A percentile compares a stretch with the other conserved stretches of the same genome.
phyloP scores from a whole-genome alignment of 805 yeast genomes.

The Metschnikowia lunata region DNA sequence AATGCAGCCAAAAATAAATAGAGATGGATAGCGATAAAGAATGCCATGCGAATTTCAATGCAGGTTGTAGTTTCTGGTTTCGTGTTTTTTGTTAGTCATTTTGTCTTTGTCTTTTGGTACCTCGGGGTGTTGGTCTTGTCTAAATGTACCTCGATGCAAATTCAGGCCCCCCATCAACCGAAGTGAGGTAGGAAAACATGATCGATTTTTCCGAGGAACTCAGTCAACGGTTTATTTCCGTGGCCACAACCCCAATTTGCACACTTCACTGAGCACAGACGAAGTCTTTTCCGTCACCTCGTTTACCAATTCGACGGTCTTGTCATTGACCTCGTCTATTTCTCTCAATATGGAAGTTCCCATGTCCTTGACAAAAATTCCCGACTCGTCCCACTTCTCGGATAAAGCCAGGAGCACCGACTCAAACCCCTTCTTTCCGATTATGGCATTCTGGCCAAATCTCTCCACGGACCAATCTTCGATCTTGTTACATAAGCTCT shows the following conservation, averaged over 20 bases:
- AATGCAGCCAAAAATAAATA: constrained; percentile 2
- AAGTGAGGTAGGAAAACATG: too few species aligned
- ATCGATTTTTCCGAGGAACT: too few species aligned
- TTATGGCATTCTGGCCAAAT: constrained; percentile 79
- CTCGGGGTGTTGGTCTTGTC: too few species aligned
- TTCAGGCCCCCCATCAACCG: too few species aligned
- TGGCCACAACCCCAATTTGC: constrained; percentile 17
- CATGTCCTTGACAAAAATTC: constrained; percentile 33
- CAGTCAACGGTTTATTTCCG: constrained; percentile 1
- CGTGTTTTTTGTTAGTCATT: too few species aligned
- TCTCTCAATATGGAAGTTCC: constrained; percentile 25
- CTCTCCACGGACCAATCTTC: constrained; percentile 92
- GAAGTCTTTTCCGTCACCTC: constrained; percentile 17
- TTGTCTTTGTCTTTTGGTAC: too few species aligned
- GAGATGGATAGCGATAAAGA: background rate
- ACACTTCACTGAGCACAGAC: constrained; percentile 17
- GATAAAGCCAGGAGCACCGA: constrained; percentile 56
- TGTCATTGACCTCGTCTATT: constrained; percentile 23
- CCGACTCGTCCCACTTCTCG: constrained; percentile 41
- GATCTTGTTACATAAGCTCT: constrained; percentile 67
- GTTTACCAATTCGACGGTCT: constrained; percentile 15
- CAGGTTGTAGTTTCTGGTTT: too few species aligned
- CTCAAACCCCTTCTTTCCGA: constrained; percentile 84
- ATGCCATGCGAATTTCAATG: too few species aligned
- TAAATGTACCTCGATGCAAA: too few species aligned